Percentiles rank a stretch among this genome's conserved stretches.
These are phyloP conservation scores for Thielaviopsis punctulata DNA, from an alignment of 2,329 filamentous ascomycete species.

Conservation along the genomic window DNA sequence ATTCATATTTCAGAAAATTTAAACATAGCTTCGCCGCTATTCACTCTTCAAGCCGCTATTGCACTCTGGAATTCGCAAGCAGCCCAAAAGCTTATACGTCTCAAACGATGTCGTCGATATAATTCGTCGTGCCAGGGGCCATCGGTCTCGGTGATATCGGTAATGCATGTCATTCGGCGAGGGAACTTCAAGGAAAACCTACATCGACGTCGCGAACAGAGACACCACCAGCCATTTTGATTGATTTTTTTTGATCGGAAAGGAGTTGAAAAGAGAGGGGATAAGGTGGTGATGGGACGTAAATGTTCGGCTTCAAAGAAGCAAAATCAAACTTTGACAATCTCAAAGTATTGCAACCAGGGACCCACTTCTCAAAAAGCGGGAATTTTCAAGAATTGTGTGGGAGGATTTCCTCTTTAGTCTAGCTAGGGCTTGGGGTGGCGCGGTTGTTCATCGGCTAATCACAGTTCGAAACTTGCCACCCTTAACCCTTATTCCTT, in stretches of 20 bases:
- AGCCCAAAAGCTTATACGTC: slow-evolving; percentile 13
- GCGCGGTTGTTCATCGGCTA: slow-evolving; percentile 1
- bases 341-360: neutral
- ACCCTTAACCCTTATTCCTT: too few relatives aligned
- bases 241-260: slow-evolving; percentile 27
- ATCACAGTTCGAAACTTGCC: too few relatives aligned
- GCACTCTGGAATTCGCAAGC: neutral
- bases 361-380: neutral
- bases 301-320: neutral
- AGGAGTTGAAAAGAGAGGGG: slow-evolving; percentile 11
- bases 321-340: neutral
- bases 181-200: slow-evolving; percentile 25
- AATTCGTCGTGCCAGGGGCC: slow-evolving; percentile 2
- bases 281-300: slow-evolving; percentile 2
- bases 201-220: slow-evolving; percentile 76
- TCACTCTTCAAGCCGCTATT: neutral
- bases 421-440: slow-evolving; percentile 7
- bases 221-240: slow-evolving; percentile 65
- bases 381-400: slow-evolving; percentile 1
- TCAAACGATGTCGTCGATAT: slow-evolving; percentile 3
- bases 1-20: neutral
- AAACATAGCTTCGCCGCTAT: neutral
- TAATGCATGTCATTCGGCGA: slow-evolving; percentile 13
- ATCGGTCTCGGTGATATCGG: neutral
- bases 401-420: neutral